phyloP scores from a whole-genome alignment of 139 green algal species.

The Ettlia oleoabundans region DNA sequence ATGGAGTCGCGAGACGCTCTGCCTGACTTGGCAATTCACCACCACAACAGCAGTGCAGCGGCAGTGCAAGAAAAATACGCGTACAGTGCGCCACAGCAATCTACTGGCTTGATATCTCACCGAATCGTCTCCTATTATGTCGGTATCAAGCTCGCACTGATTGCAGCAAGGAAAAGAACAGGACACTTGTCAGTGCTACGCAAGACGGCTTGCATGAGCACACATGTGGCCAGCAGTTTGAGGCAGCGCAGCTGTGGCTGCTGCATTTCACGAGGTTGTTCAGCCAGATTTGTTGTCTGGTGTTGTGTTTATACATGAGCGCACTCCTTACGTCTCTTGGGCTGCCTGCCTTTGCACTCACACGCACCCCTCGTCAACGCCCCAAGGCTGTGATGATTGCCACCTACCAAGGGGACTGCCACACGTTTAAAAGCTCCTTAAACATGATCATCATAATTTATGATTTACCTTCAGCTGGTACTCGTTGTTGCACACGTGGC shows the following conservation, averaged over 20 bases:
- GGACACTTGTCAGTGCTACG: too few relatives aligned
- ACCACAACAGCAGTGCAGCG: neutral
- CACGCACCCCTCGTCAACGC: neutral
- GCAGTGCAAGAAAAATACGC: neutral
- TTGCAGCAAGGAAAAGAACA: neutral
- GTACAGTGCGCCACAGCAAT: neutral
- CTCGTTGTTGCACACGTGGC: neutral
- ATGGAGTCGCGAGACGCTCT: neutral
- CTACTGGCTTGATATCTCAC: too few relatives aligned
- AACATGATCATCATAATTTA: too few relatives aligned
- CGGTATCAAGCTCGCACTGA: slow-evolving; percentile 17
- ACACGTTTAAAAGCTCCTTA: neutral
- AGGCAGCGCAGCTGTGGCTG: too few relatives aligned
- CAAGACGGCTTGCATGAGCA: neutral
- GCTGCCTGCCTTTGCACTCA: neutral
- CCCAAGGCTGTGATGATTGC: neutral
- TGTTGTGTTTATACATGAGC: too few relatives aligned
- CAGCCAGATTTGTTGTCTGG: too few relatives aligned
- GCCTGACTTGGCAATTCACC: neutral
- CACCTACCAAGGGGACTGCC: neutral
- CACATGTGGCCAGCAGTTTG: too few relatives aligned
- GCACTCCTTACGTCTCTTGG: neutral
- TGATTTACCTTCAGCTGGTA: slow-evolving; percentile 19
- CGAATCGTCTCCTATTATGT: neutral
- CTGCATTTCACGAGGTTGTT: too few relatives aligned